These are phyloP conservation scores for Bipolaris zeicola DNA, from an alignment of 2,329 filamentous ascomycete species.

Conservation along the genomic window DNA sequence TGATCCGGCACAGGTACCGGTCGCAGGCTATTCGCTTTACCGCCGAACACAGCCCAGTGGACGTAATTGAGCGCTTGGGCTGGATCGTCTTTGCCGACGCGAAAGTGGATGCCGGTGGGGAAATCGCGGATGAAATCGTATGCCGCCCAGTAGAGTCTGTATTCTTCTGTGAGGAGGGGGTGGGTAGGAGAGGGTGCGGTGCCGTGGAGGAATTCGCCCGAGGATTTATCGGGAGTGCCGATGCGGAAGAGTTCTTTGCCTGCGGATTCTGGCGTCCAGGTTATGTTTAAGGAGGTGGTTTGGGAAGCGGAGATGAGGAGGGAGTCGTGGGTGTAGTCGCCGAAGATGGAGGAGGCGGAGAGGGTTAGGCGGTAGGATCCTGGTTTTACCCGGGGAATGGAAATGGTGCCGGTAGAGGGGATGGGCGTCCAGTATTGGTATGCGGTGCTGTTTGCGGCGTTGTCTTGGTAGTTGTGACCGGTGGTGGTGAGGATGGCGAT, in stretches of 20 bases:
- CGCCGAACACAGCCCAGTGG: conserved; percentile 69
- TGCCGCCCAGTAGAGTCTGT: conserved; percentile 65
- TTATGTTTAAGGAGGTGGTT: conserved; percentile 42
- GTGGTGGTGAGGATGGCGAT: conserved; percentile 62
- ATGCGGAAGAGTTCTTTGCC: conserved; percentile 67
- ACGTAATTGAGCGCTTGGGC: conserved; percentile 64
- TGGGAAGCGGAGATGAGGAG: conserved; percentile 52
- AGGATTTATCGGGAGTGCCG: conserved; percentile 65
- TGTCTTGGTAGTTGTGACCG: conserved; percentile 63
- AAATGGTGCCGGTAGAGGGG: conserved; percentile 56
- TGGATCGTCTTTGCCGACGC: conserved; percentile 57
- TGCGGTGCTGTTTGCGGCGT: conserved; percentile 59
- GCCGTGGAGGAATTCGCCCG: conserved; percentile 66
- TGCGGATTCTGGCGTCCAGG: conserved; percentile 61
- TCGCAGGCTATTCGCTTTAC: conserved; percentile 57
- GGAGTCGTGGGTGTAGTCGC: conserved; percentile 62
- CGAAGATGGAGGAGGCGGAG: conserved; percentile 67
- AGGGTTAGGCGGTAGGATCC: conserved; percentile 67
- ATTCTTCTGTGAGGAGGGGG: conserved; percentile 59
- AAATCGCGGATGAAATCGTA: conserved; percentile 67
- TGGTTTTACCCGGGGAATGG: conserved; percentile 60
- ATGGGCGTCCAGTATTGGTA: conserved; percentile 65
- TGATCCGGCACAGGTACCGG: conserved; percentile 49
- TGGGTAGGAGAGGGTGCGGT: conserved; percentile 57
- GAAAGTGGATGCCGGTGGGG: conserved; percentile 62